phyloP scores from a whole-genome alignment of 1,284 basidiomycete genomes.

The Heliocybe sulcata region DNA sequence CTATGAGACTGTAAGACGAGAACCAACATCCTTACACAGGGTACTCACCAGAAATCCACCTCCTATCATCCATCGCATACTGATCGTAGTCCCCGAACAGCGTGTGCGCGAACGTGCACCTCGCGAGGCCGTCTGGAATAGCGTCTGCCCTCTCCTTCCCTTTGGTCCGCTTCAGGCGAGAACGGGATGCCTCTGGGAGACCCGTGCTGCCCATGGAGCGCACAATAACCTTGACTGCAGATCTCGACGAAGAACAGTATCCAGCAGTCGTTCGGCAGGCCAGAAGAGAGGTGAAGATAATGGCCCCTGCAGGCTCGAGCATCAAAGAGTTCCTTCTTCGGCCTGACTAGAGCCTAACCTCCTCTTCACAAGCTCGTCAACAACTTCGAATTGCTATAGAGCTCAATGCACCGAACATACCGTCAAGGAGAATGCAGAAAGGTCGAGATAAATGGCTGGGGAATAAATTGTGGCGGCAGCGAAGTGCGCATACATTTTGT shows the following conservation, averaged over 20 bases:
- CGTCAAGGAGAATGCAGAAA: neutral
- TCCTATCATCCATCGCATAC: conserved; percentile 31
- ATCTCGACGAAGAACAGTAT: conserved; percentile 12
- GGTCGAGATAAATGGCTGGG: neutral
- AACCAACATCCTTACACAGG: conserved; percentile 5
- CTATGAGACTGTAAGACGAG: conserved; percentile 8
- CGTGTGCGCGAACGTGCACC: neutral
- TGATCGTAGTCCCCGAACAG: neutral
- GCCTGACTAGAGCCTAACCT: neutral
- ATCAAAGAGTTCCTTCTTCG: conserved; percentile 18
- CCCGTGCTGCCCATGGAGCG: conserved; percentile 21
- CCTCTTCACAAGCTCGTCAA: neutral
- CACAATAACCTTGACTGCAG: conserved; percentile 15
- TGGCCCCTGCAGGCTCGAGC: conserved; percentile 46
- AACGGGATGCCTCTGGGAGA: conserved; percentile 45
- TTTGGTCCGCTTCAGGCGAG: conserved; percentile 37
- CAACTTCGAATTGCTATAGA: neutral
- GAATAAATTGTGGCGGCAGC: too few species aligned
- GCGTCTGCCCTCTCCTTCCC: conserved; percentile 40
- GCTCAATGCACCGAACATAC: neutral
- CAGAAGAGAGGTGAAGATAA: conserved; percentile 42
- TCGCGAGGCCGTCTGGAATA: conserved; percentile 10
- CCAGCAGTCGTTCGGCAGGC: conserved; percentile 31
- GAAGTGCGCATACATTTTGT: too few species aligned
- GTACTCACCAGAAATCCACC: conserved; percentile 35